A percentile compares a stretch with the other conserved stretches of the same genome.
These are phyloP conservation scores for Coelastrella sp. DNA, from an alignment of 139 green algal genomes.

Conservation along the genomic window DNA sequence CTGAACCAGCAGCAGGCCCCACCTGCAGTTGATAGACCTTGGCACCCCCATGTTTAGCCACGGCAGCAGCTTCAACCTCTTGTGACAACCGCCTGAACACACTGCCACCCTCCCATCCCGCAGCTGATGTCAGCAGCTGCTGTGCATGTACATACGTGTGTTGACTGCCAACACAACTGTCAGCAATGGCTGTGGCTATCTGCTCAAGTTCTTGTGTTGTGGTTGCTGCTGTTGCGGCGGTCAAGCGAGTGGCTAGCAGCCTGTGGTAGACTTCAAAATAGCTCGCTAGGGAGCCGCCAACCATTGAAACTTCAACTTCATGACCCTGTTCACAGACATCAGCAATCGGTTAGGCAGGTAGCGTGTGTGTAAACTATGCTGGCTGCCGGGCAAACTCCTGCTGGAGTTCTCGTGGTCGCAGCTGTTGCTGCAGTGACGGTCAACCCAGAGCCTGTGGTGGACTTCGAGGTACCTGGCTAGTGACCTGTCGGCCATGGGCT, in stretches of 20 bases:
- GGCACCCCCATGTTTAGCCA: constrained; percentile 18
- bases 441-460: constrained; percentile 75
- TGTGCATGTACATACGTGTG: constrained; percentile 84
- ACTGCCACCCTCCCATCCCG: constrained; percentile 38
- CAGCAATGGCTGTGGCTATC: constrained; percentile 63
- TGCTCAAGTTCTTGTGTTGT: constrained; percentile 23
- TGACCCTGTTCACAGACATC: constrained; percentile 54
- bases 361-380: not conserved
- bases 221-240: constrained; percentile 5
- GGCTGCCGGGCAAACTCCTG: not conserved
- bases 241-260: constrained; percentile 63
- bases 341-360: too few species aligned
- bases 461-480: constrained; percentile 85
- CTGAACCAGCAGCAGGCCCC: too few species aligned
- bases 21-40: constrained; percentile 45
- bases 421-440: not conserved
- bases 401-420: constrained; percentile 19
- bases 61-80: constrained; percentile 67
- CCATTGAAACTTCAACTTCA: constrained; percentile 67
- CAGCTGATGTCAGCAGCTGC: constrained; percentile 57
- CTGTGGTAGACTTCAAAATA: constrained; percentile 89
- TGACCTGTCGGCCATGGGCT: constrained; percentile 58
- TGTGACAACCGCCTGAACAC: constrained; percentile 68
- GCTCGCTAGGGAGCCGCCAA: constrained; percentile 72
- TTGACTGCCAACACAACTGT: constrained; percentile 67